Conservation (phyloP, 1,284 basidiomycete species). For the Takashimella koratensis region DNA sequence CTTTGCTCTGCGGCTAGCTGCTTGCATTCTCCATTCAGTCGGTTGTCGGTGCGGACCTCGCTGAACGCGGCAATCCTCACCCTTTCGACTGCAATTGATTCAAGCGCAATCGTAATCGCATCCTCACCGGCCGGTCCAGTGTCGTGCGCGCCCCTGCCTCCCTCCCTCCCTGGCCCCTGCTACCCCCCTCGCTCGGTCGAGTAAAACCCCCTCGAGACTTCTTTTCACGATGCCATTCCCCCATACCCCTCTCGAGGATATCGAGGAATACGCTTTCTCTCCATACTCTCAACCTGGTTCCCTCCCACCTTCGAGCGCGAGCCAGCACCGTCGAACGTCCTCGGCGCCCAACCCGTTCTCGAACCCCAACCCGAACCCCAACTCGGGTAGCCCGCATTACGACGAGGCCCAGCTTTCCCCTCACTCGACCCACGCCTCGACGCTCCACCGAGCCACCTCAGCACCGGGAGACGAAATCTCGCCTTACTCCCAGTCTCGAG, state of each 20-base stretch:
- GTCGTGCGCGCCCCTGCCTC: neutral
- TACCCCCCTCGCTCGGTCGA: too few relatives aligned
- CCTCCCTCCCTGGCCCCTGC: too few relatives aligned
- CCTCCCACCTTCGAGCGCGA: neutral
- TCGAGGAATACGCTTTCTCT: neutral
- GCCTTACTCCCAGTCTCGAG: neutral
- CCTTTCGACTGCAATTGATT: too few relatives aligned
- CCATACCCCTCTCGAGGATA: neutral
- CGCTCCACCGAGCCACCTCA: neutral
- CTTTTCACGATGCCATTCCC: neutral
- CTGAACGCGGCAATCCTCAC: too few relatives aligned
- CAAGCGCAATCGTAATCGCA: too few relatives aligned
- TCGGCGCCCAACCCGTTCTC: neutral
- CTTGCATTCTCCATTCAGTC: too few relatives aligned
- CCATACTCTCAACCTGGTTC: neutral
- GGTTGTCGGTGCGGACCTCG: too few relatives aligned
- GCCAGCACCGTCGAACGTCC: neutral
- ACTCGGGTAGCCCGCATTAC: neutral
- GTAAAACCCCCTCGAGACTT: neutral
- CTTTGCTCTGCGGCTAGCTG: too few relatives aligned
- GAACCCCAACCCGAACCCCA: neutral
- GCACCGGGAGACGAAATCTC: neutral
- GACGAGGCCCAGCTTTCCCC: neutral
- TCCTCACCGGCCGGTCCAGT: neutral
- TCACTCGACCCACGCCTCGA: neutral